Evolutionary conservation across 208 protist genomes (phyloP).

Genomic region (Crithidia brevicula): DNA sequence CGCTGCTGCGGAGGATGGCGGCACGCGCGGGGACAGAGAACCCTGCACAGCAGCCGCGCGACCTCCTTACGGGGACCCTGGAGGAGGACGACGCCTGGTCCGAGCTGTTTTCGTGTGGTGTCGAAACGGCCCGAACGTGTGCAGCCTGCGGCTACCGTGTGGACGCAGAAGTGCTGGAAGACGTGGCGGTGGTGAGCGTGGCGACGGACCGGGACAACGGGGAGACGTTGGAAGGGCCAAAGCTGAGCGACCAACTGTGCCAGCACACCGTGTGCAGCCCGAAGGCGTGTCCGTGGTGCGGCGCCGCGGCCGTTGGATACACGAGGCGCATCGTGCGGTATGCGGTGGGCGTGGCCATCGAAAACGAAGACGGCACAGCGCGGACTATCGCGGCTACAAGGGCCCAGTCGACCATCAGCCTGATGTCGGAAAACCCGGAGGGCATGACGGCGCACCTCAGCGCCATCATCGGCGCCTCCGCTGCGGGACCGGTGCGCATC

Average conservation of each 20-base stretch:
- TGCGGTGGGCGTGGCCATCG: neutral
- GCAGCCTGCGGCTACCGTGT: neutral
- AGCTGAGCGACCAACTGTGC: neutral
- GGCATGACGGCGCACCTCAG: too few relatives aligned
- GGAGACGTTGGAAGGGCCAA: neutral
- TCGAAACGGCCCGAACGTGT: neutral
- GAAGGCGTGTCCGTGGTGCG: neutral
- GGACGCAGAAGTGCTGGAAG: neutral
- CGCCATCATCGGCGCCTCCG: too few relatives aligned
- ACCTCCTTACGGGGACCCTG: neutral
- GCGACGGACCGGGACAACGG: neutral
- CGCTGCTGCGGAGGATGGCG: too few relatives aligned
- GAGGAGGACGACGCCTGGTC: neutral
- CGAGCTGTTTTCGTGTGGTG: neutral
- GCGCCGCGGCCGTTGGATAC: too few relatives aligned
- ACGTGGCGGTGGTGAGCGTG: neutral
- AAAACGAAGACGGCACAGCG: neutral
- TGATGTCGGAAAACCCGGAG: too few relatives aligned
- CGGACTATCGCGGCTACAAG: too few relatives aligned
- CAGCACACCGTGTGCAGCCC: neutral
- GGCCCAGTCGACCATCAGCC: too few relatives aligned
- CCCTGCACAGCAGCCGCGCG: neutral
- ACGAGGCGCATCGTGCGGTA: neutral
- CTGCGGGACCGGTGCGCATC: too few relatives aligned
- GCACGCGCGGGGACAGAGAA: too few relatives aligned